A percentile compares a stretch with the other conserved stretches of the same genome.
Conservation (phyloP, 2,329 filamentous ascomycete genomes). For the Trichoderma polysporum region DNA sequence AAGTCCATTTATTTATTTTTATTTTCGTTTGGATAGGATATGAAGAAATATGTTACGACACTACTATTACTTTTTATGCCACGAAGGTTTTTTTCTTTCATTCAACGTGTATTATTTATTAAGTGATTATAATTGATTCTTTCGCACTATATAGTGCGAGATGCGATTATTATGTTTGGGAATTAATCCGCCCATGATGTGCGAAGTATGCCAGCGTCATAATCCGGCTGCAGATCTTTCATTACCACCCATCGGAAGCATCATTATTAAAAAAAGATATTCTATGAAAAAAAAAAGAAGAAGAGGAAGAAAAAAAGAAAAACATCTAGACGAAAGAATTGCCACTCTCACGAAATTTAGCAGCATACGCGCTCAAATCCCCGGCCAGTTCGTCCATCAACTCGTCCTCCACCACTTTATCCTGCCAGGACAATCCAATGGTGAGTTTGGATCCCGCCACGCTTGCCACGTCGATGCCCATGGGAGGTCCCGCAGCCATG, state of each 20-base stretch:
- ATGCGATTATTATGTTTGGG: not conserved
- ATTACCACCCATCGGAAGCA: not conserved
- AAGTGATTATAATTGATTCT: not conserved
- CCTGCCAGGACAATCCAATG: slow-evolving; percentile 50
- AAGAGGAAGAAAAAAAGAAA: not conserved
- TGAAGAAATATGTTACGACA: slow-evolving; percentile 14
- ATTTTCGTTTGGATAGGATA: slow-evolving; percentile 6
- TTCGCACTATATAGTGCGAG: not conserved
- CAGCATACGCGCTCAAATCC: slow-evolving; percentile 35
- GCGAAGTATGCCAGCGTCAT: not conserved
- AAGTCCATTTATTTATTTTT: not conserved
- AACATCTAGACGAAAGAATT: slow-evolving; percentile 20
- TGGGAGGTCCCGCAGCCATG: slow-evolving; percentile 42
- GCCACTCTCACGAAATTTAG: slow-evolving; percentile 29
- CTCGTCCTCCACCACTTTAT: slow-evolving; percentile 41
- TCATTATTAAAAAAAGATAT: not conserved
- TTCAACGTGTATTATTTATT: not conserved
- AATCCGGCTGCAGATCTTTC: not conserved
- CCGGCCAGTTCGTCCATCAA: slow-evolving; percentile 39
- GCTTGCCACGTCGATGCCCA: slow-evolving; percentile 50
- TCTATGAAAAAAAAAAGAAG: not conserved
- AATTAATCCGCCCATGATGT: too few species aligned
- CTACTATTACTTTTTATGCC: not conserved
- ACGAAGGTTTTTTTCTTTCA: not conserved
- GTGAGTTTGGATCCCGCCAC: slow-evolving; percentile 42